A percentile compares a stretch with the other conserved stretches of the same genome.
Conservation (phyloP, 768 basidiomycete species). For the Boletus coccyginus region DNA sequence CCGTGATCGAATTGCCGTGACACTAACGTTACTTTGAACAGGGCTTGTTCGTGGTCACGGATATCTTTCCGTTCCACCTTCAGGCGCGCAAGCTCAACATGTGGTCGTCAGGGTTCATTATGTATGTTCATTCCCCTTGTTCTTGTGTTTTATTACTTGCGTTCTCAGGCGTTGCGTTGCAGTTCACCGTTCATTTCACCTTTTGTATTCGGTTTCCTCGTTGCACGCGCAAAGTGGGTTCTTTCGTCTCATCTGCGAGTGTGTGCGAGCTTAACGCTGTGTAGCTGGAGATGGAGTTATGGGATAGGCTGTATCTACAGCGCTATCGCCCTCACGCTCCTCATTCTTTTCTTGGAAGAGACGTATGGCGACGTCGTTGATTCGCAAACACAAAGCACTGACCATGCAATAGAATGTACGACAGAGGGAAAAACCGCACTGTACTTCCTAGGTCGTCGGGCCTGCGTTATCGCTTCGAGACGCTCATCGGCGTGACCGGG, state of each 20-base stretch:
- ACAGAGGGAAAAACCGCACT: conserved; percentile 40
- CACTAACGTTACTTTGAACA: conserved; percentile 6
- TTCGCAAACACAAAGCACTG: not conserved
- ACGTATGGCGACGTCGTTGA: conserved; percentile 34
- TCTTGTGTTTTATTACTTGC: conserved; percentile 21
- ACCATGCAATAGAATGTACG: conserved; percentile 40
- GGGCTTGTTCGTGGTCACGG: conserved; percentile 47
- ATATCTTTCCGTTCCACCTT: conserved; percentile 53
- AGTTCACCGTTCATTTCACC: conserved; percentile 30
- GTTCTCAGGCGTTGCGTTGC: conserved; percentile 26
- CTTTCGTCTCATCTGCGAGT: too few species aligned
- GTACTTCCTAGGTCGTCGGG: conserved; percentile 26
- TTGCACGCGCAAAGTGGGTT: conserved; percentile 25
- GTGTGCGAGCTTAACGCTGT: not conserved
- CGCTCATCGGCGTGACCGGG: conserved; percentile 49
- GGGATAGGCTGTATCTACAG: conserved; percentile 51
- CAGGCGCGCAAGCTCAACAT: conserved; percentile 50
- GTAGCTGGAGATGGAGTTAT: conserved; percentile 52
- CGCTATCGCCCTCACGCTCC: conserved; percentile 43
- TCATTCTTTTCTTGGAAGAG: conserved; percentile 48
- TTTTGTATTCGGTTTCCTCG: conserved; percentile 30
- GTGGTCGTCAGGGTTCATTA: conserved; percentile 54
- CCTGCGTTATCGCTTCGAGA: conserved; percentile 42
- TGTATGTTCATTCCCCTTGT: conserved; percentile 44
- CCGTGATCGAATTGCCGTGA: not conserved